Percentiles rank a stretch among this genome's conserved stretches.
Evolutionary conservation across 495 filamentous ascomycete species (phyloP).

Genomic region (Annulohypoxylon bovei): DNA sequence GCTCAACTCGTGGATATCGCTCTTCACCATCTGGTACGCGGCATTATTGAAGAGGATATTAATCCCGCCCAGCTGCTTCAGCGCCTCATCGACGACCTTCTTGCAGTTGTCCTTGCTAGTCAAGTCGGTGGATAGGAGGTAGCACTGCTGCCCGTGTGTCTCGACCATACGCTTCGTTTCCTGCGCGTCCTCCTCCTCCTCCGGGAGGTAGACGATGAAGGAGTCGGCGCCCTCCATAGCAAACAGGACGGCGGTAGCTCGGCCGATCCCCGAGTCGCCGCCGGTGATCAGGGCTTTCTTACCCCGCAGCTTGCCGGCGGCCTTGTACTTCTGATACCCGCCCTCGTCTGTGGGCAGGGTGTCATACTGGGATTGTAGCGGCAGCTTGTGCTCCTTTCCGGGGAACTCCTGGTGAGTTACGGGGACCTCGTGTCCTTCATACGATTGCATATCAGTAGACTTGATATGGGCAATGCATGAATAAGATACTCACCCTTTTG

Average conservation of each 20-base stretch:
- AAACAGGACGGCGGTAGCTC: slow-evolving; percentile 79
- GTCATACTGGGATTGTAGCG: slow-evolving; percentile 68
- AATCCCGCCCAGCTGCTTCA: slow-evolving; percentile 71
- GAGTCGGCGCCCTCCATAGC: slow-evolving; percentile 85
- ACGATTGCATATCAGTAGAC: slow-evolving; percentile 16
- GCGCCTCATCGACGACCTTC: slow-evolving; percentile 71
- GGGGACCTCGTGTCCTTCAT: slow-evolving; percentile 72
- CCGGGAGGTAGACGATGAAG: slow-evolving; percentile 77
- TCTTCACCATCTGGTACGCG: slow-evolving; percentile 76
- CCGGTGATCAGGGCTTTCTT: slow-evolving; percentile 85
- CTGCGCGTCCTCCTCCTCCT: slow-evolving; percentile 80
- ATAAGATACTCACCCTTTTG: slow-evolving; percentile 48
- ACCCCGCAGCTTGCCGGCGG: slow-evolving; percentile 78
- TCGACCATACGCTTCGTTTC: slow-evolving; percentile 77
- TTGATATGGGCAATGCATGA: neutral
- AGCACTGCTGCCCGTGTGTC: slow-evolving; percentile 68
- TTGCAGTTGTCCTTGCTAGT: slow-evolving; percentile 72
- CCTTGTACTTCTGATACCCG: slow-evolving; percentile 78
- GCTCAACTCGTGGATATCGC: slow-evolving; percentile 75
- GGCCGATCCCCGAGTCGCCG: slow-evolving; percentile 84
- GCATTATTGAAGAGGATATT: slow-evolving; percentile 87
- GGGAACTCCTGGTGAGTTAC: slow-evolving; percentile 75
- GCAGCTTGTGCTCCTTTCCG: slow-evolving; percentile 72
- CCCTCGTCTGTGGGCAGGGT: slow-evolving; percentile 76
- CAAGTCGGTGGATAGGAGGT: slow-evolving; percentile 70